phyloP scores from a whole-genome alignment of 1,139 yeast species.

The Magnusiomyces sp. region DNA sequence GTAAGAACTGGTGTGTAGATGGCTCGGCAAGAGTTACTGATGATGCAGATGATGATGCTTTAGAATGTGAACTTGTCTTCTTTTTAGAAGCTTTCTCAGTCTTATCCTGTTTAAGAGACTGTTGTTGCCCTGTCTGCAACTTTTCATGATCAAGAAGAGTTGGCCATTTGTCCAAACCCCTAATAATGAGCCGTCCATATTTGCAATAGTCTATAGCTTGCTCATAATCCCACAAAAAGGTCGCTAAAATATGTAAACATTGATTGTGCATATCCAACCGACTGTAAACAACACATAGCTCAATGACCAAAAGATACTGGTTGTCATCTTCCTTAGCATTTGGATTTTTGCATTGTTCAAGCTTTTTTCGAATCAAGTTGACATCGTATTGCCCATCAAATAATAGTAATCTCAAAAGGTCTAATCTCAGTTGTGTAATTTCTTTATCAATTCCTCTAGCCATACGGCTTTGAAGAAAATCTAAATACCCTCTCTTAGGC shows the following conservation, averaged over 20 bases:
- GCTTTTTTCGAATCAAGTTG: conserved; percentile 19
- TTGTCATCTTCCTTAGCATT: conserved; percentile 5
- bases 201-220: conserved; percentile 31
- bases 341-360: conserved; percentile 23
- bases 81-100: background rate
- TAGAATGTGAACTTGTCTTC: background rate
- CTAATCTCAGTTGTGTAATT: conserved; percentile 22
- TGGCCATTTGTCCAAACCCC: background rate
- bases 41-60: conserved; percentile 1
- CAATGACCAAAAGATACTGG: conserved; percentile 23
- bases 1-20: no score
- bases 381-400: conserved; percentile 23
- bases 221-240: conserved; percentile 29
- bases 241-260: conserved; percentile 29
- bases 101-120: background rate
- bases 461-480: conserved; percentile 20
- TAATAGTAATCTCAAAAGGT: conserved; percentile 24
- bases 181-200: conserved; percentile 17
- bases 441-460: background rate
- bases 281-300: conserved; percentile 31
- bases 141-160: background rate
- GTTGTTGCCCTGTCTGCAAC: background rate
- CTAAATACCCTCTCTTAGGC: conserved; percentile 32
- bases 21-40: background rate
- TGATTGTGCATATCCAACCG: conserved; percentile 30